phyloP scores from a whole-genome alignment of 306 rosid species.

The Lablab purpureus region DNA sequence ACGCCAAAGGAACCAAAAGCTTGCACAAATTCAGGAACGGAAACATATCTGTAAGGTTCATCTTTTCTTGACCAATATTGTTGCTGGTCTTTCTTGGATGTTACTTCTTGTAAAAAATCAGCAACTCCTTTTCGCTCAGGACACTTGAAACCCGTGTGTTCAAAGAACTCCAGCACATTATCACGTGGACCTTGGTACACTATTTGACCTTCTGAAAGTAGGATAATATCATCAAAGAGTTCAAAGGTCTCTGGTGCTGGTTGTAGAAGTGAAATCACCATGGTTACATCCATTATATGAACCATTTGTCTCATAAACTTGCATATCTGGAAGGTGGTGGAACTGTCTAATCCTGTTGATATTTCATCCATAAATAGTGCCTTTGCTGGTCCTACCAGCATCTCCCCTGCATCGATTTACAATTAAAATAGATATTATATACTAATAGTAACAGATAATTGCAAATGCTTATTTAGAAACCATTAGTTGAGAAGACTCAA shows the following conservation, averaged over 20 bases:
- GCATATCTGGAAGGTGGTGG: constrained; percentile 87
- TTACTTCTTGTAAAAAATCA: constrained; percentile 89
- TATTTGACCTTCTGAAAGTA: constrained; percentile 79
- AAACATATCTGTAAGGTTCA: constrained; percentile 63
- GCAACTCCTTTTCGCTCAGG: constrained; percentile 87
- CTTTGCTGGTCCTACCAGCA: constrained; percentile 90
- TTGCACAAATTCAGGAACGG: constrained; percentile 62
- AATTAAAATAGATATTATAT: constrained; percentile 23
- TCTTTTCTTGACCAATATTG: constrained; percentile 72
- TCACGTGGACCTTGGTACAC: constrained; percentile 83
- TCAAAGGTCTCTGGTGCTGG: constrained; percentile 75
- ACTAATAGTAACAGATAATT: background rate
- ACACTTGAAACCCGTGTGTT: constrained; percentile 64
- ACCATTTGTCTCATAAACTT: constrained; percentile 87
- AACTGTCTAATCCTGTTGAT: constrained; percentile 92
- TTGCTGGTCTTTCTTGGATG: constrained; percentile 84
- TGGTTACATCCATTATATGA: constrained; percentile 79
- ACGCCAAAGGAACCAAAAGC: constrained; percentile 51
- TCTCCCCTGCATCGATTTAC: constrained; percentile 69
- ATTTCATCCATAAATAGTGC: constrained; percentile 89
- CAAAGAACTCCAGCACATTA: constrained; percentile 69
- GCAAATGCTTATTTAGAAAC: background rate
- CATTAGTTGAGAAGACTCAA: background rate
- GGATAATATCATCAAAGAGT: constrained; percentile 61
- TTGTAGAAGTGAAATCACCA: constrained; percentile 71